Evolutionary conservation across 352 stramenopile species (phyloP).

Genomic region (Phytophthora boehmeriae): DNA sequence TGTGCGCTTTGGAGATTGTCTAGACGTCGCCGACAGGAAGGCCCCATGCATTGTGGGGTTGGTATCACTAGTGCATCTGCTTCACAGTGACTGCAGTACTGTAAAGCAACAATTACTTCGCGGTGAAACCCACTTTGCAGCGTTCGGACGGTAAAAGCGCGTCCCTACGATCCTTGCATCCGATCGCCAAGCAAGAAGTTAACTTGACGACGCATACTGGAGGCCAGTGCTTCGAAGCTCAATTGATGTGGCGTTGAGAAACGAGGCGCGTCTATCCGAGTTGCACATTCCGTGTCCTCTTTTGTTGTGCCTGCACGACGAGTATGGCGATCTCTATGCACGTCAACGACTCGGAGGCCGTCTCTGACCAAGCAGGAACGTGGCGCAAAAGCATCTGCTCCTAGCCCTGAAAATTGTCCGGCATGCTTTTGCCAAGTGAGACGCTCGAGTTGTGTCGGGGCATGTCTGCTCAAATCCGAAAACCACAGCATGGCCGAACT

Average conservation of each 20-base stretch:
- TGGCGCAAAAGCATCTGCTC: slow-evolving; percentile 24
- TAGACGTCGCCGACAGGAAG: too few species aligned
- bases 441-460: neutral
- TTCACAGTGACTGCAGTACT: too few species aligned
- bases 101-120: neutral
- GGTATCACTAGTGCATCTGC: too few species aligned
- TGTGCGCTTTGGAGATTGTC: too few species aligned
- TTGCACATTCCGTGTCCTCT: slow-evolving; percentile 30
- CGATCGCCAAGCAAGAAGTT: slow-evolving; percentile 11
- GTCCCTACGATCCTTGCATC: slow-evolving; percentile 26
- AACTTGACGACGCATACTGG: slow-evolving; percentile 1
- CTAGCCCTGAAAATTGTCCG: slow-evolving; percentile 19
- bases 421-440: slow-evolving; percentile 21
- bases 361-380: slow-evolving; percentile 21
- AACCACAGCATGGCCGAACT: slow-evolving; percentile 18
- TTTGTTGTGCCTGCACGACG: slow-evolving; percentile 19
- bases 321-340: slow-evolving; percentile 6
- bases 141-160: slow-evolving; percentile 25
- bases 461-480: slow-evolving; percentile 24
- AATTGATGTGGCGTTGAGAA: slow-evolving; percentile 18
- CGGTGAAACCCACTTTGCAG: neutral
- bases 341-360: slow-evolving; percentile 1
- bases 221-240: slow-evolving; percentile 1
- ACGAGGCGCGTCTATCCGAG: slow-evolving; percentile 29
- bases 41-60: too few species aligned